Conservation (phyloP, 768 basidiomycete genomes). For the Daedalea quercina region DNA sequence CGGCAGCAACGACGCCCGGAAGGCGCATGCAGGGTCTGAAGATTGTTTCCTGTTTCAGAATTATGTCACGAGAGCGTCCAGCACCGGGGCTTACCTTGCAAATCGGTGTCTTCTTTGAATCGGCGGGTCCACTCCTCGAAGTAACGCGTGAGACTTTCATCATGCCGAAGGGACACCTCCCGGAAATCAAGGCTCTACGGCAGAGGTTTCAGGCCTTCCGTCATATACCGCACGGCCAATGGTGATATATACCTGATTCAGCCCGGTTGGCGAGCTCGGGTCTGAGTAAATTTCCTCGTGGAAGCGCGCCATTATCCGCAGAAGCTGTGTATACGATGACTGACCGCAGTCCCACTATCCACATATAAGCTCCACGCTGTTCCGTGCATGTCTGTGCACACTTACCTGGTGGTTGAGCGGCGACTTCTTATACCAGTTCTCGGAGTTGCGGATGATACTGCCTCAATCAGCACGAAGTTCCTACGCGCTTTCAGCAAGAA, state of each 20-base stretch:
- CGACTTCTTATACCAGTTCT: constrained; percentile 71
- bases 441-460: constrained; percentile 63
- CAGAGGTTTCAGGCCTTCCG: not conserved
- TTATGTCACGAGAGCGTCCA: no score
- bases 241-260: constrained; percentile 50
- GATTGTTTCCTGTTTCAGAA: not conserved
- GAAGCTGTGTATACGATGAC: constrained; percentile 62
- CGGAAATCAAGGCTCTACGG: constrained; percentile 61
- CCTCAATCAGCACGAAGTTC: not conserved
- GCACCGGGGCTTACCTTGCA: constrained; percentile 35
- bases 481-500: not conserved
- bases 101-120: constrained; percentile 55
- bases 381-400: not conserved
- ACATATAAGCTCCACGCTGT: constrained; percentile 4
- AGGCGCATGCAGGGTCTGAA: constrained; percentile 48
- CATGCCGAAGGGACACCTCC: constrained; percentile 52
- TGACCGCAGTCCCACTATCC: constrained; percentile 67
- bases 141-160: constrained; percentile 49
- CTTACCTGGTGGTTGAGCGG: constrained; percentile 51
- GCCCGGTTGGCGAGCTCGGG: constrained; percentile 54
- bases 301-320: constrained; percentile 67
- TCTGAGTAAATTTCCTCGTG: constrained; percentile 76
- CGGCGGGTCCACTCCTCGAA: constrained; percentile 60
- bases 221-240: not conserved
- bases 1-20: constrained; percentile 63